Percentiles rank a stretch among this genome's conserved stretches.
Evolutionary conservation across 2,329 filamentous ascomycete genomes (phyloP).

Genomic region (Aspergillus clavatus): DNA sequence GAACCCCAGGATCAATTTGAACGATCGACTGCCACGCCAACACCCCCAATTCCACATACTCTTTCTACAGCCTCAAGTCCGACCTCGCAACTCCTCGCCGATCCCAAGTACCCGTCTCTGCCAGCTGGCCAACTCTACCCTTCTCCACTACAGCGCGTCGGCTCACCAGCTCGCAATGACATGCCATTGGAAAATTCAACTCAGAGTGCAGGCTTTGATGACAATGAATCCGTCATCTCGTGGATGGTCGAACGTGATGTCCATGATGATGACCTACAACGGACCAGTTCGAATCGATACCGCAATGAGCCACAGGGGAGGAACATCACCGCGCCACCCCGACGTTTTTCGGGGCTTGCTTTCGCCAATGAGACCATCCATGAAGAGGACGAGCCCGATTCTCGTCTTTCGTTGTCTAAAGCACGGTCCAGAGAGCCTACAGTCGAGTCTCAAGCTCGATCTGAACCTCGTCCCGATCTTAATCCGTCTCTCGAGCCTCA

Average conservation of each 20-base stretch:
- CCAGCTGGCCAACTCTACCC: slow-evolving; percentile 26
- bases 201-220: slow-evolving; percentile 20
- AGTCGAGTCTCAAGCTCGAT: not conserved
- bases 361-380: slow-evolving; percentile 25
- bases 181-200: slow-evolving; percentile 14
- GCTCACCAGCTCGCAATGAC: slow-evolving; percentile 9
- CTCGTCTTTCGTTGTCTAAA: slow-evolving; percentile 6
- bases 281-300: slow-evolving; percentile 26
- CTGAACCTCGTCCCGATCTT: slow-evolving; percentile 1
- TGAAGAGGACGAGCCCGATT: slow-evolving; percentile 26
- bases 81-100: slow-evolving; percentile 19
- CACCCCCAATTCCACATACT: slow-evolving; percentile 30
- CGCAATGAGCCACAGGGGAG: slow-evolving; percentile 20
- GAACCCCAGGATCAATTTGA: slow-evolving; percentile 4
- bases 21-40: slow-evolving; percentile 29
- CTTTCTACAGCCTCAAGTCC: slow-evolving; percentile 32
- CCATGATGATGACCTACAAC: slow-evolving; percentile 32
- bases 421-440: slow-evolving; percentile 1
- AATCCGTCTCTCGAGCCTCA: slow-evolving; percentile 1
- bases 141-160: slow-evolving; percentile 20
- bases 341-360: slow-evolving; percentile 30
- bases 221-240: slow-evolving; percentile 32
- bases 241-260: slow-evolving; percentile 35
- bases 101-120: slow-evolving; percentile 13
- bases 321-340: slow-evolving; percentile 35